phyloP scores from a whole-genome alignment of 371 early-diverging fungal genomes.

The Lichtheimia ramosa region DNA sequence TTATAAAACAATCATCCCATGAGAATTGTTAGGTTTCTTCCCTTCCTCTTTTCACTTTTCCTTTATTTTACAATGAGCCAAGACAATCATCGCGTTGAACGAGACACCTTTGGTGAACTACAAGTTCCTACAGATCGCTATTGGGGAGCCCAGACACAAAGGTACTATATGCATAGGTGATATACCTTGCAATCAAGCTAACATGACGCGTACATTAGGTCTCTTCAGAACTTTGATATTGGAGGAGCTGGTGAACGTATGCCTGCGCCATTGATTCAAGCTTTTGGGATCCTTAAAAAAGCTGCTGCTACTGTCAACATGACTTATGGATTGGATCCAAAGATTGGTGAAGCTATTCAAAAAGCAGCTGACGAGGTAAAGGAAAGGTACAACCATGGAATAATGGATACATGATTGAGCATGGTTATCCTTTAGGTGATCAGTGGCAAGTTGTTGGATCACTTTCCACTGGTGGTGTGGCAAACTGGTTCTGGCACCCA shows the following conservation, averaged over 20 bases:
- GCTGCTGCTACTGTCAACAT: slow-evolving; percentile 85
- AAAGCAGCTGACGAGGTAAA: slow-evolving; percentile 72
- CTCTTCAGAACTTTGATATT: slow-evolving; percentile 85
- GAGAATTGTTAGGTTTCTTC: slow-evolving; percentile 1
- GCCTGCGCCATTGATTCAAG: slow-evolving; percentile 82
- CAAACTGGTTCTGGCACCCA: slow-evolving; percentile 92
- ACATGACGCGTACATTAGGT: slow-evolving; percentile 23
- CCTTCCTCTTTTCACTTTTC: neutral
- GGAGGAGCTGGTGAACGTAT: slow-evolving; percentile 80
- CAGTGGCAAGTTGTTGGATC: slow-evolving; percentile 73
- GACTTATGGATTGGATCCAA: slow-evolving; percentile 67
- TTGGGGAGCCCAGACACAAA: slow-evolving; percentile 92
- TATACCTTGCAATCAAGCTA: neutral
- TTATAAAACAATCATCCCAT: neutral
- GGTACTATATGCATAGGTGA: slow-evolving; percentile 33
- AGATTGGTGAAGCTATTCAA: slow-evolving; percentile 75
- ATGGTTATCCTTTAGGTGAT: slow-evolving; percentile 56
- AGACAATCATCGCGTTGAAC: slow-evolving; percentile 64
- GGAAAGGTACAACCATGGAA: neutral
- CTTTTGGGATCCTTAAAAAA: slow-evolving; percentile 88
- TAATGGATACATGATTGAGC: neutral
- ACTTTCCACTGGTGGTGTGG: slow-evolving; percentile 89
- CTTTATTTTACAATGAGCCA: neutral
- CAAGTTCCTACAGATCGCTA: slow-evolving; percentile 84
- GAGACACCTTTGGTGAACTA: slow-evolving; percentile 87